phyloP scores from a whole-genome alignment of 441 rosid species.

The Pelargonium fulgidum region DNA sequence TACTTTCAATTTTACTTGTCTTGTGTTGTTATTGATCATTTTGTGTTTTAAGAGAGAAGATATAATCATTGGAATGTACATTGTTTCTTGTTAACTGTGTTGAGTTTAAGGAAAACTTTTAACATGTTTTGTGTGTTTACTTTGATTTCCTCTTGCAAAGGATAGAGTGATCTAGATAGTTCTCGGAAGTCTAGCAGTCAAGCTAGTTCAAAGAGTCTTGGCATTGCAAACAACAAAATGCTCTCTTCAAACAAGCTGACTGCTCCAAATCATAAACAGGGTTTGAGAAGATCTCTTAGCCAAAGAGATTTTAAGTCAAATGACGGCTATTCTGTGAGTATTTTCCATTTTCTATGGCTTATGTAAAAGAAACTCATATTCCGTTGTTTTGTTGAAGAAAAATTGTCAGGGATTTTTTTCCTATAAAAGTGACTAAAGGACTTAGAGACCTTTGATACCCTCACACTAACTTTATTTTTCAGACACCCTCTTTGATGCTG shows the following conservation, averaged over 20 bases:
- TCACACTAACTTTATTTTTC: too few relatives aligned
- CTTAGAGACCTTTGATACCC: too few relatives aligned
- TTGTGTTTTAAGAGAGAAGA: too few relatives aligned
- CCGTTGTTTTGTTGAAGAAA: too few relatives aligned
- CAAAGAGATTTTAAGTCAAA: conserved; percentile 58
- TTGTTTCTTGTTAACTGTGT: neutral
- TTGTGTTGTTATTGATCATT: too few relatives aligned
- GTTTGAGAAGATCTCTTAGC: conserved; percentile 59
- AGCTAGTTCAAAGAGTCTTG: conserved; percentile 34
- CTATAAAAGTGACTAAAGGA: too few relatives aligned
- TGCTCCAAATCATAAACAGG: conserved; percentile 43
- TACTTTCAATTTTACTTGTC: too few relatives aligned
- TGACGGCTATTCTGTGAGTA: conserved; percentile 83
- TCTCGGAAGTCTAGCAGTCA: conserved; percentile 34
- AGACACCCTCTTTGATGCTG: too few relatives aligned
- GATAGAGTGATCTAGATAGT: conserved; percentile 70
- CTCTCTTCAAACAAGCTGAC: conserved; percentile 30
- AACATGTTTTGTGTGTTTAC: conserved; percentile 12
- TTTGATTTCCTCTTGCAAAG: conserved; percentile 19
- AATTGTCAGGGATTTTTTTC: too few relatives aligned
- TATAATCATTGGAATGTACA: too few relatives aligned
- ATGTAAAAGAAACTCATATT: too few relatives aligned
- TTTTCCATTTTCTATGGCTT: conserved; percentile 15
- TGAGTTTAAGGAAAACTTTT: neutral
- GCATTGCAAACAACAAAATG: conserved; percentile 33